A percentile compares a stretch with the other conserved stretches of the same genome.
phyloP scores from a whole-genome alignment of 352 stramenopile genomes.

The Globisporangium rhizosaccharum region DNA sequence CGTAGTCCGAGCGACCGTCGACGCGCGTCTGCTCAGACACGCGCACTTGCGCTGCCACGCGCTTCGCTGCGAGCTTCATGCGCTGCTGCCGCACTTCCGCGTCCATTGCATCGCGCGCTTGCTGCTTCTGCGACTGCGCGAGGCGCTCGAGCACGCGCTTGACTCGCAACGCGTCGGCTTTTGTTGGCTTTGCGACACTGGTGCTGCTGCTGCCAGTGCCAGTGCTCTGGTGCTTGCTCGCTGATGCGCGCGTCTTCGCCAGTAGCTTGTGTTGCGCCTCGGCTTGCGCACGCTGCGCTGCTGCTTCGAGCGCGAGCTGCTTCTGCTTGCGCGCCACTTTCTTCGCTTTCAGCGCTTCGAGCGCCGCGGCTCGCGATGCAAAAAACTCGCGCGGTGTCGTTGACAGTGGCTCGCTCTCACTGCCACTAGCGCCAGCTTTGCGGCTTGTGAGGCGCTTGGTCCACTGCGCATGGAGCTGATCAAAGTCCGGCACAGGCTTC shows the following conservation, averaged over 20 bases:
- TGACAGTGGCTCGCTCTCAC: background rate
- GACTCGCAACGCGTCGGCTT: conserved; percentile 48
- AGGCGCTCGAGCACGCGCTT: conserved; percentile 36
- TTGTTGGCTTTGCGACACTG: conserved; percentile 25
- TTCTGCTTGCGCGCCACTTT: conserved; percentile 46
- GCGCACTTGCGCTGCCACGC: conserved; percentile 52
- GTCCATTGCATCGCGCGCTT: conserved; percentile 24
- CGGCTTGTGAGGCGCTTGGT: conserved; percentile 13
- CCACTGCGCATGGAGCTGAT: conserved; percentile 51
- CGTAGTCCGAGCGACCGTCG: conserved; percentile 28
- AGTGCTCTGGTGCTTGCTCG: conserved; percentile 4
- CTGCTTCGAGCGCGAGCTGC: conserved; percentile 32
- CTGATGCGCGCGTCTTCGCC: conserved; percentile 18
- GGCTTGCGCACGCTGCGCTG: conserved; percentile 16
- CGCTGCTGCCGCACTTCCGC: conserved; percentile 24
- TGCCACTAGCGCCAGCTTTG: background rate
- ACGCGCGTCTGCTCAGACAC: conserved; percentile 39
- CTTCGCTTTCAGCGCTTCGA: conserved; percentile 32
- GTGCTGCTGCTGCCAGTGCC: background rate
- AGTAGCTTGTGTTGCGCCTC: conserved; percentile 34
- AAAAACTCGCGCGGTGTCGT: conserved; percentile 39
- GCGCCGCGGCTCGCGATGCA: conserved; percentile 28
- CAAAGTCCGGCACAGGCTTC: conserved; percentile 63
- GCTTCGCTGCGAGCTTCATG: conserved; percentile 40
- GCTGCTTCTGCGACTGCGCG: conserved; percentile 29